These are phyloP conservation scores for Brettanomyces nanus DNA, from an alignment of 805 yeast genomes.

Conservation along the genomic window DNA sequence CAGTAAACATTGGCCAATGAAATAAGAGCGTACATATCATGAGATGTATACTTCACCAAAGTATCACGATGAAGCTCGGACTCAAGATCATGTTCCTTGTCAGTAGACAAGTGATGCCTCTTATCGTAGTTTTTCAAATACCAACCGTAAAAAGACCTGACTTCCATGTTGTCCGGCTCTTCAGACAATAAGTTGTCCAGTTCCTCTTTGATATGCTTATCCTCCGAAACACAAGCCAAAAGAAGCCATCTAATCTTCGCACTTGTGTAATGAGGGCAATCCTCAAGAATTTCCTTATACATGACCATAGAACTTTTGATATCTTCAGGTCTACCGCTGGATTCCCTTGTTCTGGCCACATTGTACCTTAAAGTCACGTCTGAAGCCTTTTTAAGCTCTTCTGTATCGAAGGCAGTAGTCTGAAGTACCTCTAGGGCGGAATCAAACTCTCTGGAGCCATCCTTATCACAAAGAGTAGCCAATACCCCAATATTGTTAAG, in stretches of 20 bases:
- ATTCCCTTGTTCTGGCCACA: conserved; percentile 57
- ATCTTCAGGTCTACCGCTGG: conserved; percentile 22
- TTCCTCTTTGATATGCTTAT: conserved; percentile 43
- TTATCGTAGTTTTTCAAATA: conserved; percentile 55
- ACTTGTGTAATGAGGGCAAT: conserved; percentile 62
- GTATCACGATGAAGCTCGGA: conserved; percentile 80
- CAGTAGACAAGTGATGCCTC: conserved; percentile 36
- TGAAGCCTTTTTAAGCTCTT: conserved; percentile 18
- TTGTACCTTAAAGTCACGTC: conserved; percentile 54
- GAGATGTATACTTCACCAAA: conserved; percentile 71
- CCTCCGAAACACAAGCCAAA: conserved; percentile 44
- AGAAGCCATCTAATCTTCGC: conserved; percentile 69
- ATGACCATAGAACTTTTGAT: conserved; percentile 24
- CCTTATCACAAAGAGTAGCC: conserved; percentile 45
- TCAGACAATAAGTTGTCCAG: conserved; percentile 45
- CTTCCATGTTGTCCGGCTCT: conserved; percentile 61
- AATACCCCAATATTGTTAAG: conserved; percentile 82
- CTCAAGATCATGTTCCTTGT: conserved; percentile 49
- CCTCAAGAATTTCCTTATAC: conserved; percentile 50
- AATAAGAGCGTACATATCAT: conserved; percentile 81
- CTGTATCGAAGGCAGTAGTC: conserved; percentile 9
- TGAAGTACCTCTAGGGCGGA: conserved; percentile 31
- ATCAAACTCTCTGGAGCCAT: conserved; percentile 46
- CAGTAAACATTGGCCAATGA: conserved; percentile 87
- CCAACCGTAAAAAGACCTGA: conserved; percentile 92